A percentile compares a stretch with the other conserved stretches of the same genome.
phyloP scores from a whole-genome alignment of 305 asterid genomes.

The Andrographis paniculata region DNA sequence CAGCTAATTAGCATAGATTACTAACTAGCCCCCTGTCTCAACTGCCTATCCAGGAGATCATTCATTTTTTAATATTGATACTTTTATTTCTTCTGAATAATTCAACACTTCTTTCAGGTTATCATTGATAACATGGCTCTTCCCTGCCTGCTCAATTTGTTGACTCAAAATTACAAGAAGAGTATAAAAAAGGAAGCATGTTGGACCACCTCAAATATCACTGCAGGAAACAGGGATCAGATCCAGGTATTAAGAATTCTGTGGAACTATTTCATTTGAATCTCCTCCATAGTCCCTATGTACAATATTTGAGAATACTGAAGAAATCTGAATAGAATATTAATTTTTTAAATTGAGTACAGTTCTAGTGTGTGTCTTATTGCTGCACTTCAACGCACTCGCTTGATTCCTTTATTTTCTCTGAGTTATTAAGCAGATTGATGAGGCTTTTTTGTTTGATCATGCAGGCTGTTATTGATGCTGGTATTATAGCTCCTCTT shows the following conservation, averaged over 20 bases:
- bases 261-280: no score
- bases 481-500: conserved; percentile 38
- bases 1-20: neutral
- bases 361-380: no score
- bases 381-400: neutral
- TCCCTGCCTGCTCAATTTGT: conserved; percentile 35
- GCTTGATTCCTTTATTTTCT: neutral
- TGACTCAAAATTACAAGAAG: conserved; percentile 33
- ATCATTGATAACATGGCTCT: conserved; percentile 40
- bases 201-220: conserved; percentile 54
- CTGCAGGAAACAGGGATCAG: conserved; percentile 46
- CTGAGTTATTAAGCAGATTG: neutral
- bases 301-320: no score
- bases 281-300: no score
- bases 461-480: conserved; percentile 41
- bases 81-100: neutral
- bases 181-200: conserved; percentile 50
- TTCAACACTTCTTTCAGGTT: conserved; percentile 21
- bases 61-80: neutral
- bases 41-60: no score
- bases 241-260: conserved; percentile 38
- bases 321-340: no score
- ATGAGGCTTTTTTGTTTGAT: conserved; percentile 8
- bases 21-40: no score
- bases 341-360: no score